Base-by-base conservation (phyloP, 176 grass and related monocot species). In the Carex parvula region DNA sequence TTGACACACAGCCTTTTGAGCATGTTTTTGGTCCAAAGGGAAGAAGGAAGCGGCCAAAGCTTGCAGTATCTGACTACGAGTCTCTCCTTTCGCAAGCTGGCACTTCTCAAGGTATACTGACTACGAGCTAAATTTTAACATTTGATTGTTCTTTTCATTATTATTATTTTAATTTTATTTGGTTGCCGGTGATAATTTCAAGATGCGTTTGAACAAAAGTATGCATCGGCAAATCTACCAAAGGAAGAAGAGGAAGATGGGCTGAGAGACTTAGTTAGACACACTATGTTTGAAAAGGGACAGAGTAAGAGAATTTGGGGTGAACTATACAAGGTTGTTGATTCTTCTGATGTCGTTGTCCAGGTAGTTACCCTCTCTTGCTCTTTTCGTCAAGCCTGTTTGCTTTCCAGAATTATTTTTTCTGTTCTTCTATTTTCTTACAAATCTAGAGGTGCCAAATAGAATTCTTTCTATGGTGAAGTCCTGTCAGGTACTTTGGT, bases 241-340 rank as follows among this genome's bases (percentile, higher is more conserved):
- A 87, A 57, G 79, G 92, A 90, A 59, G 95, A 91, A 24, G 88
- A 87, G 62, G 92, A 98, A 88, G 92, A 98, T 87, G 95, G 95
- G 10, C 89, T 98, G 75, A 86, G 92, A 84, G 95, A 98, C 81
- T 86, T 98, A 33, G 95, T 98, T 10, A 87, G 95, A 18, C 95
- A 98, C 81, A 98, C 92, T 16, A 98, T 98, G 95, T 98, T 98
- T 80, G 95, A 98, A 86, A 98, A 98, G 71, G 95, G 95, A 15
- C 92, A 94, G 70, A 94, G 92, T 85, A 98, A 98, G 87, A 87
- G 92, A 84, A 98, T 98, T 70, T 98, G 95, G 95, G 95, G 95
- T 91, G 95, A 94, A 86, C 86, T 98, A 16, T 98, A 98, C 86
- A 98, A 94, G 92, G 95, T 98, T 84, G 81, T 98, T 52, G 92